These are phyloP conservation scores for Vachellia pachyceras DNA, from an alignment of 306 rosid genomes.

Conservation along the genomic window DNA sequence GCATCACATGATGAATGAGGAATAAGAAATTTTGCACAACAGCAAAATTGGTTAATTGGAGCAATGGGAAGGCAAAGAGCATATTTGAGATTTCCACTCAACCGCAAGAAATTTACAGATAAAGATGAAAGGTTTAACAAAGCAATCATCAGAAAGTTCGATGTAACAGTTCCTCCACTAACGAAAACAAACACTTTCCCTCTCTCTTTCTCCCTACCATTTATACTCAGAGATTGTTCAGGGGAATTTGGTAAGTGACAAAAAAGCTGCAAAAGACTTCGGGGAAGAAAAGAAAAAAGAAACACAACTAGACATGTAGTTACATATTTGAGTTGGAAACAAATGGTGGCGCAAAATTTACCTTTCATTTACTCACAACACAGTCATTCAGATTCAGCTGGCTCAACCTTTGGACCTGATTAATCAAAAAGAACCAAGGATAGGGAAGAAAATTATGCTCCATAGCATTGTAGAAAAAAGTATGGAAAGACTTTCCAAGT, in stretches of 20 bases:
- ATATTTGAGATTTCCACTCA: background rate
- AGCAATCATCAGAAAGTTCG: background rate
- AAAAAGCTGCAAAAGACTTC: background rate
- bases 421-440: slow-evolving; percentile 15
- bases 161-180: background rate
- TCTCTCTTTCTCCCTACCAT: background rate
- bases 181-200: background rate
- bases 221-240: background rate
- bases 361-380: slow-evolving; percentile 44
- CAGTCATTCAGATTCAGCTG: slow-evolving; percentile 63
- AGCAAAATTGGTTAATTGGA: background rate
- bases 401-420: slow-evolving; percentile 78
- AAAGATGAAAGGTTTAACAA: slow-evolving; percentile 8
- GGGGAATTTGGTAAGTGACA: background rate
- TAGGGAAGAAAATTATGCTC: slow-evolving; percentile 2
- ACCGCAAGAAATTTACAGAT: background rate
- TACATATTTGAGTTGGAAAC: background rate
- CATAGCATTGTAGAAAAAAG: background rate
- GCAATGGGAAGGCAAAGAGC: background rate
- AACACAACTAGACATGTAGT: background rate
- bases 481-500: background rate
- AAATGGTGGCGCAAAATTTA: slow-evolving; percentile 13
- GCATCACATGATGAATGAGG: background rate
- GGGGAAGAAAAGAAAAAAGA: background rate
- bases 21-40: background rate